These are phyloP conservation scores for Microglena sp. DNA, from an alignment of 139 green algal species.

Conservation along the genomic window DNA sequence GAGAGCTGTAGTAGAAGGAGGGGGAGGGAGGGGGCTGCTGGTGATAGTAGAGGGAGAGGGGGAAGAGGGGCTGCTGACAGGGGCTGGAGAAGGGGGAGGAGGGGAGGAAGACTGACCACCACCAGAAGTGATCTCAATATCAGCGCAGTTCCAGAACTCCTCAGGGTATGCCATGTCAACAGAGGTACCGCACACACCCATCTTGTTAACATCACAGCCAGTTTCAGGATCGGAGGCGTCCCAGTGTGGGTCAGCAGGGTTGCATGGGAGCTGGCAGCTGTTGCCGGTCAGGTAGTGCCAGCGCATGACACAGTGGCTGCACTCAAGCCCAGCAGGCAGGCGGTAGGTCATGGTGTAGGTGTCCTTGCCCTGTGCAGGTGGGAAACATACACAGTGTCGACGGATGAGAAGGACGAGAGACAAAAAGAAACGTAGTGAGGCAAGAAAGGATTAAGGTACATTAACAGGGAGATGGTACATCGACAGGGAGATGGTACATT, in stretches of 20 bases:
- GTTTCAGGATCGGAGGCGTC: too few relatives aligned
- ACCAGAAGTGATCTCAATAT: slow-evolving; percentile 23
- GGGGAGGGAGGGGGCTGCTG: background rate
- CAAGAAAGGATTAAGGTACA: too few relatives aligned
- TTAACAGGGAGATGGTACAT: too few relatives aligned
- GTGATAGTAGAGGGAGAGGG: background rate
- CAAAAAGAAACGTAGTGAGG: too few relatives aligned
- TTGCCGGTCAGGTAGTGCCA: slow-evolving; percentile 44
- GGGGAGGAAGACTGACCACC: background rate
- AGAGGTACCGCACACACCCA: slow-evolving; percentile 31
- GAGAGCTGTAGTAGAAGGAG: background rate
- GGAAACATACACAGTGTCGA: too few relatives aligned
- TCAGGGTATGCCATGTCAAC: slow-evolving; percentile 15
- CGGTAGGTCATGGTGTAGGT: slow-evolving; percentile 29
- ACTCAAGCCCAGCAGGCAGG: slow-evolving; percentile 18
- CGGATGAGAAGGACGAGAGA: too few relatives aligned
- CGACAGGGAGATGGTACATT: too few relatives aligned
- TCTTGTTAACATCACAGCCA: too few relatives aligned
- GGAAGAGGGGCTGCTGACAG: too few relatives aligned
- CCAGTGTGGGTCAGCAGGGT: slow-evolving; percentile 5
- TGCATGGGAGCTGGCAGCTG: slow-evolving; percentile 34
- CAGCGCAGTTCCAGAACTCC: slow-evolving; percentile 40
- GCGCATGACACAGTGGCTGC: slow-evolving; percentile 33
- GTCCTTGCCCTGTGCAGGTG: too few relatives aligned
- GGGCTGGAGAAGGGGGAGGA: too few relatives aligned